These are phyloP conservation scores for Teratosphaeria zuluensis DNA, from an alignment of 2,329 filamentous ascomycete genomes.

Conservation along the genomic window DNA sequence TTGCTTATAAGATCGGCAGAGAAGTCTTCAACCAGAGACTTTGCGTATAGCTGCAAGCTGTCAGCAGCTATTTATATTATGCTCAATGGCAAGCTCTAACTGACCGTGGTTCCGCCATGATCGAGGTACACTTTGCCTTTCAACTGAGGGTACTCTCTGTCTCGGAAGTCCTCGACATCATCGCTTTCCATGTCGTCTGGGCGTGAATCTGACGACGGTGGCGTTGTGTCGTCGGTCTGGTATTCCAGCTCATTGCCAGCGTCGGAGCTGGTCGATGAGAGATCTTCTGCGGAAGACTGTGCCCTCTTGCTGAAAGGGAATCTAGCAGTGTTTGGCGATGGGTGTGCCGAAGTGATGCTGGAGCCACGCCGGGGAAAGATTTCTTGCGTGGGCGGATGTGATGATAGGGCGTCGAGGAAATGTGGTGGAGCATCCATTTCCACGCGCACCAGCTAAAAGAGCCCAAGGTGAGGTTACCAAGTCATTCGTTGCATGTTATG, in stretches of 20 bases:
- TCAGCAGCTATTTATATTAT: conserved; percentile 1
- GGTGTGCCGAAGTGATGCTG: conserved; percentile 6
- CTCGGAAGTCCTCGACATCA: conserved; percentile 31
- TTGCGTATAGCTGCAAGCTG: conserved; percentile 41
- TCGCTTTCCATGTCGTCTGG: conserved; percentile 24
- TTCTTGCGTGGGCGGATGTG: neutral
- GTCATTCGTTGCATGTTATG: neutral
- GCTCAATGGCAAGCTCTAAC: conserved; percentile 2
- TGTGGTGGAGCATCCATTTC: conserved; percentile 14
- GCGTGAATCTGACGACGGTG: conserved; percentile 20
- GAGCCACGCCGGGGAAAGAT: conserved; percentile 7
- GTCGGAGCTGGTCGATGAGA: conserved; percentile 24
- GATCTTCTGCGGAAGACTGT: conserved; percentile 21
- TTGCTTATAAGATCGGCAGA: conserved; percentile 44
- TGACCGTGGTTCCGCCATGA: conserved; percentile 32
- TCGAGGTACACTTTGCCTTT: conserved; percentile 35
- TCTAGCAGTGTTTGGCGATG: conserved; percentile 9
- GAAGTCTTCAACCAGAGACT: conserved; percentile 48
- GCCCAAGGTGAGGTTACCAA: neutral
- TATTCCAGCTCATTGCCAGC: conserved; percentile 23
- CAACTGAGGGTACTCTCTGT: conserved; percentile 33
- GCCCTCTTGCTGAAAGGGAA: conserved; percentile 11
- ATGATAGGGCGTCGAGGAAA: conserved; percentile 9
- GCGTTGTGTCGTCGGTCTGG: conserved; percentile 27
- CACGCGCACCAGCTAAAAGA: conserved; percentile 1